A percentile compares a stretch with the other conserved stretches of the same genome.
Evolutionary conservation across 116 monocot species (phyloP).

Genomic region (Cymodocea nodosa): DNA sequence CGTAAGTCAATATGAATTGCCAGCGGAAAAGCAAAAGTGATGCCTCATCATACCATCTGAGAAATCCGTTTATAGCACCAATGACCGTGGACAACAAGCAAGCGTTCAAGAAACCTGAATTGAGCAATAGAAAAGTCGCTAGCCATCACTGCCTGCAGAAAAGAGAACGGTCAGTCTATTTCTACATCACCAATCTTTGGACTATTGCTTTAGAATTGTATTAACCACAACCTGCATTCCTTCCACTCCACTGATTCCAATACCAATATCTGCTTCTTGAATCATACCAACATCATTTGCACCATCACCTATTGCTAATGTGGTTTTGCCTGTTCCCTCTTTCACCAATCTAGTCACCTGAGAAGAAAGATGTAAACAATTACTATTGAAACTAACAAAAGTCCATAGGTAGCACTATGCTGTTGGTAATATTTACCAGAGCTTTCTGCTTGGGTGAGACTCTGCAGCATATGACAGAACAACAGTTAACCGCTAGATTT

Average conservation of each 20-base stretch:
- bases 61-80: conserved; percentile 92
- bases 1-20: background rate
- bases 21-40: too few relatives aligned
- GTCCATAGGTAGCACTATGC: too few relatives aligned
- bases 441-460: conserved; percentile 87
- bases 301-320: conserved; percentile 72
- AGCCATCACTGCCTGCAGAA: conserved; percentile 54
- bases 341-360: conserved; percentile 66
- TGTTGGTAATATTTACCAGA: conserved; percentile 21
- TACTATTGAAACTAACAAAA: too few relatives aligned
- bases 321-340: conserved; percentile 58
- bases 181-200: background rate
- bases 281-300: conserved; percentile 89
- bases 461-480: conserved; percentile 80
- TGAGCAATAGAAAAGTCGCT: conserved; percentile 63
- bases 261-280: conserved; percentile 72
- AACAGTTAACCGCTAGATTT: conserved; percentile 55
- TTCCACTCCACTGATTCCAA: conserved; percentile 67
- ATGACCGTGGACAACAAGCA: conserved; percentile 83
- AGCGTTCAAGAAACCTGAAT: conserved; percentile 50
- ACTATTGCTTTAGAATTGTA: background rate
- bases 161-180: background rate
- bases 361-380: background rate
- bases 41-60: conserved; percentile 43
- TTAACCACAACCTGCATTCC: conserved; percentile 54